Base-by-base conservation (phyloP, 2,329 filamentous ascomycete species). In the Claviceps pusilla region DNA sequence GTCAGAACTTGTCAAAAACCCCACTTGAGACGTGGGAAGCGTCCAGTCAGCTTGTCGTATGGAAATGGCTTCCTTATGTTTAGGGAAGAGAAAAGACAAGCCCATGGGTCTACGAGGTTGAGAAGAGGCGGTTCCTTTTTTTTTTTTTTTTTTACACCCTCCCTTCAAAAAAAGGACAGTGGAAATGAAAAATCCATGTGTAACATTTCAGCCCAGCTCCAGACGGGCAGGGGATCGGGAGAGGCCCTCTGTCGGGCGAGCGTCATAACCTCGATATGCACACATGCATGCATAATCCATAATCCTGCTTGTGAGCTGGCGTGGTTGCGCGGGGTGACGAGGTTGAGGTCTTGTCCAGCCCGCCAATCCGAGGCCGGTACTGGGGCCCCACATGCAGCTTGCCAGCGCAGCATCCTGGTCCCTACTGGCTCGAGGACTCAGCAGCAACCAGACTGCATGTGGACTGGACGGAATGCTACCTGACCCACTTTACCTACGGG, bases 271-370 rank as follows among this genome's bases (percentile, higher is more conserved):
- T 48, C n/a, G 29, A 33, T 11, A 33, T 19, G n/a, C 42, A 43
- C 37, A 41, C 37, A 16, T 41, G 37, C 46, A 33, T 33, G 46
- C 46, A 48, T 48, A 19, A 48, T 48, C 14, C 46, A 48, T 48
- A 19, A 48, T 48, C 14, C n/a, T 24, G 39, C 37, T 39, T 37
- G 31, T 31, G 39, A 29, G 50, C 50, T 50, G 54, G 41, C 48
- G 50, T 53, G 55, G 58, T 60, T 60, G 58, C 58, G 56, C 58
- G 54, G 58, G 58, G 58, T 56, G 57, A 60, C 56, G 55, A 47
- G 16, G 48, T 28, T 19, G n/a, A n/a, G 45, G 31, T 52, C 37
- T n/a, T 29, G 9, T 24, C 29, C 28, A 14, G 24, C 9, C 4
- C 51, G 43, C 50, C 54, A 52, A 50, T 55, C 7, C 16, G 49